Evolutionary conservation across 352 stramenopile genomes (phyloP).

Genomic region (Pythium graminicola): DNA sequence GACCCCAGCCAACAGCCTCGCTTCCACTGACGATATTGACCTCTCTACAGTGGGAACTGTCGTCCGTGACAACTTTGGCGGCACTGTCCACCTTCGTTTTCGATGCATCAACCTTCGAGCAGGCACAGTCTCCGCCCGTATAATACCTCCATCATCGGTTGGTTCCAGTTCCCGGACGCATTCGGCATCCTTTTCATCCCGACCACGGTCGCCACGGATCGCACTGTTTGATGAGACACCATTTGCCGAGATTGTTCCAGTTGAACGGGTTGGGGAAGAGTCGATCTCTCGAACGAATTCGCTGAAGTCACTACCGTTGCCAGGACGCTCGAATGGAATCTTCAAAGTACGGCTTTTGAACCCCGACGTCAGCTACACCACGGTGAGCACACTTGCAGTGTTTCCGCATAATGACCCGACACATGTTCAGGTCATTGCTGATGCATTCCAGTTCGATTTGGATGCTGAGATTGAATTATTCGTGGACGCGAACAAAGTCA

Average conservation of each 20-base stretch:
- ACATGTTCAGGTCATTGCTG: conserved; percentile 67
- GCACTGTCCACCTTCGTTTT: conserved; percentile 7
- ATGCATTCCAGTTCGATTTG: conserved; percentile 67
- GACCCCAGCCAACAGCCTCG: neutral
- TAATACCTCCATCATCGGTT: neutral
- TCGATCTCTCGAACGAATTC: neutral
- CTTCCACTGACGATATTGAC: too few relatives aligned
- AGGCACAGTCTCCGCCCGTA: neutral
- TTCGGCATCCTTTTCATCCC: neutral
- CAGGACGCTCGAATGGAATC: neutral
- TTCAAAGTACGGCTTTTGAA: conserved; percentile 49
- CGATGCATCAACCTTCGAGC: conserved; percentile 3
- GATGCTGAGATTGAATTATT: conserved; percentile 73
- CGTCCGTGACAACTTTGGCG: conserved; percentile 17
- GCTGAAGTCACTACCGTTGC: neutral
- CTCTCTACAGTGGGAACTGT: too few relatives aligned
- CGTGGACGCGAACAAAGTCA: neutral
- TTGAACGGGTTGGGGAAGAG: conserved; percentile 5
- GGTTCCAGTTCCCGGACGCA: neutral
- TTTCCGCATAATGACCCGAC: conserved; percentile 60
- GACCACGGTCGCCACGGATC: conserved; percentile 7
- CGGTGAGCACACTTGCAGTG: conserved; percentile 83
- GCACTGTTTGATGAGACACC: conserved; percentile 15
- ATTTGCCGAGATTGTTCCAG: conserved; percentile 13
- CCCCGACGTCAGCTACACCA: conserved; percentile 23